Evolutionary conservation across 331 rosid species (phyloP).

Genomic region (Quercus tomentella): DNA sequence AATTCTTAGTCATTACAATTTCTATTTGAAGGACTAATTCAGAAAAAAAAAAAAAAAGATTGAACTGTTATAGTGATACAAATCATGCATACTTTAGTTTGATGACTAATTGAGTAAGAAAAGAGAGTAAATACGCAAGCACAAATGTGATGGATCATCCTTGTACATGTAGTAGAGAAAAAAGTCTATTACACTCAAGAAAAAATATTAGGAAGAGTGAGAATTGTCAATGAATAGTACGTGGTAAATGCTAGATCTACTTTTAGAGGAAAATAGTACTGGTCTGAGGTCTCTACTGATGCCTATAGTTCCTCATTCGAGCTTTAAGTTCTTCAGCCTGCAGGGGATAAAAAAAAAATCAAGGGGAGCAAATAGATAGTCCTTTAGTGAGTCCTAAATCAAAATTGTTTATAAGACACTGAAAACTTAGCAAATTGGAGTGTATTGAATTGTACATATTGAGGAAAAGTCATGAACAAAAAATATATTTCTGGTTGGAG

Average conservation of each 20-base stretch:
- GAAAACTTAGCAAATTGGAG: background rate
- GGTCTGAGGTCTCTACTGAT: slow-evolving; percentile 1
- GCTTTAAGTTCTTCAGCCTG: slow-evolving; percentile 45
- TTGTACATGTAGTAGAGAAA: background rate
- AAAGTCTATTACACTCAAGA: background rate
- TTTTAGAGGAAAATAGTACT: slow-evolving; percentile 12
- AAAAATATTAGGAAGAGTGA: background rate
- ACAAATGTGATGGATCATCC: background rate
- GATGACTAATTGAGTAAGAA: background rate
- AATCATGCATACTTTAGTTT: background rate
- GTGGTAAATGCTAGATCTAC: slow-evolving; percentile 17
- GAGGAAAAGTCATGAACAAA: background rate
- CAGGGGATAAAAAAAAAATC: background rate
- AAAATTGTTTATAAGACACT: background rate
- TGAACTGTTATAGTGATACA: background rate
- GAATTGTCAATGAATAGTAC: slow-evolving; percentile 6
- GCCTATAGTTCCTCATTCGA: slow-evolving; percentile 20
- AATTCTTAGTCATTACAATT: no score
- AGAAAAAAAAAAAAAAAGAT: background rate
- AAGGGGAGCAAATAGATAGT: background rate
- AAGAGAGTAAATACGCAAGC: background rate
- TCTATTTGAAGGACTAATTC: background rate
- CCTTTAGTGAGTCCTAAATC: background rate
- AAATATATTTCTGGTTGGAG: background rate
- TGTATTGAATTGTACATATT: background rate